Base-by-base conservation (phyloP, 2,329 filamentous ascomycete genomes). In the Plenodomus lindquistii region DNA sequence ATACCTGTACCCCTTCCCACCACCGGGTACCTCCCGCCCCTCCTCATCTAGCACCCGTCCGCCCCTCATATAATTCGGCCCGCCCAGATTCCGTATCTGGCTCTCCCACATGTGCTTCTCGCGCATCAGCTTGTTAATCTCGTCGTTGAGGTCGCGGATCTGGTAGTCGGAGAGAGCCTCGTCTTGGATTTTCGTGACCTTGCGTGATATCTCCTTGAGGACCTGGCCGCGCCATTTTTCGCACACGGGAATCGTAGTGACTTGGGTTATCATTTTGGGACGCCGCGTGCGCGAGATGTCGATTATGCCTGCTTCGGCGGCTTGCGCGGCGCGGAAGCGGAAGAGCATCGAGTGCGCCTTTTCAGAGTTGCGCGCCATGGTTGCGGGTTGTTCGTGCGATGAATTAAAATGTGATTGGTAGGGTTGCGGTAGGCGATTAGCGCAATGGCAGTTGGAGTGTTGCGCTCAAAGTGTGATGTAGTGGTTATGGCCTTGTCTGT, bases 301-400 rank as follows among this genome's bases (percentile, higher is more conserved):
- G 75, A 99, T 89, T 74, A 97, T 97, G 69, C 93, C 93, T 40
- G 97, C 83, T 77, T 97, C 92, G 57, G 91, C 91, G 59, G 93
- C 93, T 83, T 97, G 94, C 65, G 93, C 89, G 69, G 96, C 94
- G 73, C 94, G 91, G 81, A 99, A 99, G 81, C 94, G 93, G 80
- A 97, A 99, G 75, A 99, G 93, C 93, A 99, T 99, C 40, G 92
- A 97, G 80, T 99, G 94, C 67, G 94, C 93, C 76, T 97, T 99
- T 82, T 97, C 93, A 38, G 90, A 93, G 75, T 97, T 97, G 70
- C 93, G 93, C 69, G 93, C 92, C 93, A 70, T 68, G 59, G 40
- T 65, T 65, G 59, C 47, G 57, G 56, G n/a, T n/a, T n/a, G n/a
- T n/a, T 48, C 15, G 27, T 15, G 27, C 15, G 27, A 15, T 7